Percentiles rank a stretch among this genome's conserved stretches.
These are phyloP conservation scores for Lanmaoa rubissima DNA, from an alignment of 768 basidiomycete species.

Conservation along the genomic window DNA sequence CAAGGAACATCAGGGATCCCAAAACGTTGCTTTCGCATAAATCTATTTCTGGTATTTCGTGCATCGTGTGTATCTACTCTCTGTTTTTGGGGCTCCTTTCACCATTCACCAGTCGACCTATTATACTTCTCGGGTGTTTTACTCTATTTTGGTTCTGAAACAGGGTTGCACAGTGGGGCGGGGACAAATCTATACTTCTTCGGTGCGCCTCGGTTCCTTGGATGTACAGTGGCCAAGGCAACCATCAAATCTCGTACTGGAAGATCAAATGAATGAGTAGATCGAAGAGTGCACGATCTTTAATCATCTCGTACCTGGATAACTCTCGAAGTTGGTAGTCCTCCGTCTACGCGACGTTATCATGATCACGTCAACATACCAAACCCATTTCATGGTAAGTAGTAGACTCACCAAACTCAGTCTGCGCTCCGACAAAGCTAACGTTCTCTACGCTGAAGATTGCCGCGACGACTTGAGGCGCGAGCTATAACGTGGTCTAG, in stretches of 20 bases:
- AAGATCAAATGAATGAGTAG: not conserved
- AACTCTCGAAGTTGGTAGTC: slow-evolving; percentile 16
- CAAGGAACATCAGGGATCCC: no score
- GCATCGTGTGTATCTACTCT: no score
- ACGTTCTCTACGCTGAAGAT: slow-evolving; percentile 47
- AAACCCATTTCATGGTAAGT: not conserved
- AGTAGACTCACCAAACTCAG: slow-evolving; percentile 11
- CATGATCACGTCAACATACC: not conserved
- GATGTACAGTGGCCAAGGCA: slow-evolving; percentile 11
- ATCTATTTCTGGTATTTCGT: not conserved
- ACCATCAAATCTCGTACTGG: slow-evolving; percentile 19
- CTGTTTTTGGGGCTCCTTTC: no score
- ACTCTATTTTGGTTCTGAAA: not conserved
- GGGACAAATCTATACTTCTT: slow-evolving; percentile 4
- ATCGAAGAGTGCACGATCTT: not conserved
- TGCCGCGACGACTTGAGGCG: slow-evolving; percentile 41
- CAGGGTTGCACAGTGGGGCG: not conserved
- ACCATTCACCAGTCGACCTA: not conserved
- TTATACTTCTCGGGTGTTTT: not conserved
- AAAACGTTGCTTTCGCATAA: not conserved
- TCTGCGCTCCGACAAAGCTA: not conserved
- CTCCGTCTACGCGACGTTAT: slow-evolving; percentile 6
- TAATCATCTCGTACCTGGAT: slow-evolving; percentile 16
- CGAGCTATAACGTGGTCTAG: slow-evolving; percentile 32
- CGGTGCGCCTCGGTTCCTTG: not conserved